Conservation (phyloP, 2,329 filamentous ascomycete species). For the Hirsutella minnesotensis region DNA sequence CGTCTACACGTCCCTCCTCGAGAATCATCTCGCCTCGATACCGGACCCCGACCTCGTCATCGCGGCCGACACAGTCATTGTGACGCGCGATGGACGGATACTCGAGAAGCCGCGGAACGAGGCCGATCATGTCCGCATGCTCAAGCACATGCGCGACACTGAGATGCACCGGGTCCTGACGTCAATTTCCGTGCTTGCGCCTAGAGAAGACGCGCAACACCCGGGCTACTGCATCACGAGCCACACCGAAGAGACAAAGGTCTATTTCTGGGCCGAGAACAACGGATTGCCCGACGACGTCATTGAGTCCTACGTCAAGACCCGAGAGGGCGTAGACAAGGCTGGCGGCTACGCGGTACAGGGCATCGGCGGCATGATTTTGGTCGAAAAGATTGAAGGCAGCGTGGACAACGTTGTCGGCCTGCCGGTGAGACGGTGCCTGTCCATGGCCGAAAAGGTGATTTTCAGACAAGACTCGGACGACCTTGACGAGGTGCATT, state of each 20-base stretch:
- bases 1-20: conserved; percentile 44
- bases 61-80: conserved; percentile 83
- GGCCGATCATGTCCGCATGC: conserved; percentile 71
- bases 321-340: conserved; percentile 89
- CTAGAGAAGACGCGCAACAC: conserved; percentile 64
- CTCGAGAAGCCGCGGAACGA: conserved; percentile 84
- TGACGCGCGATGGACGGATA: conserved; percentile 61
- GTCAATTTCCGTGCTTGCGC: conserved; percentile 71
- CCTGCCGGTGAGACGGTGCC: conserved; percentile 64
- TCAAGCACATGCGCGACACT: conserved; percentile 69
- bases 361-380: conserved; percentile 70
- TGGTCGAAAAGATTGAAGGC: conserved; percentile 84
- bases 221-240: conserved; percentile 78
- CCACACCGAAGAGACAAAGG: conserved; percentile 79
- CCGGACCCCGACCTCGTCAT: conserved; percentile 75
- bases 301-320: conserved; percentile 66
- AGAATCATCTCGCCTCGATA: conserved; percentile 28
- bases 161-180: conserved; percentile 74
- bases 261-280: conserved; percentile 63
- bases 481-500: conserved; percentile 36
- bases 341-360: conserved; percentile 94
- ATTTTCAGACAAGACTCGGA: conserved; percentile 62
- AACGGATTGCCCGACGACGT: conserved; percentile 62
- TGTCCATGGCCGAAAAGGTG: conserved; percentile 82
- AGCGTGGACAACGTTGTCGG: conserved; percentile 91